phyloP scores from a whole-genome alignment of 2,329 filamentous ascomycete species.

The Fusarium sp. region DNA sequence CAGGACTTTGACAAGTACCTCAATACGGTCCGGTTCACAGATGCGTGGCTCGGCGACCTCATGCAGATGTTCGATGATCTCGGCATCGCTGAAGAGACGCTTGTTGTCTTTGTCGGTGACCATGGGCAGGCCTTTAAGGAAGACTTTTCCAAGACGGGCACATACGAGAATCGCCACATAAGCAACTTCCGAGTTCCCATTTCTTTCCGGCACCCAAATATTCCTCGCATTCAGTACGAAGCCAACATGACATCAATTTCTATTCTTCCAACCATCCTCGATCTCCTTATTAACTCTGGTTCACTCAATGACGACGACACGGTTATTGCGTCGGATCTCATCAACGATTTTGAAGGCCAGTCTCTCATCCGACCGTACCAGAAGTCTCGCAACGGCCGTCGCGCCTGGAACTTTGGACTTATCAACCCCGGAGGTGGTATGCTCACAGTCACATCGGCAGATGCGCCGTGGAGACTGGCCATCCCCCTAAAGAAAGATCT shows the following conservation, averaged over 20 bases:
- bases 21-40: constrained; percentile 52
- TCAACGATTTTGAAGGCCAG: constrained; percentile 52
- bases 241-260: constrained; percentile 51
- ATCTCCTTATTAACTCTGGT: constrained; percentile 51
- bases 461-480: constrained; percentile 52
- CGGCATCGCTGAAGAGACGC: constrained; percentile 53
- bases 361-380: constrained; percentile 50
- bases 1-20: constrained; percentile 53
- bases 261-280: constrained; percentile 53
- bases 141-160: constrained; percentile 49
- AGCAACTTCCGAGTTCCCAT: constrained; percentile 53
- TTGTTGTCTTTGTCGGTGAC: constrained; percentile 53
- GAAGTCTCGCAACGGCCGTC: constrained; percentile 42
- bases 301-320: constrained; percentile 47
- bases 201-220: constrained; percentile 50
- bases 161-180: constrained; percentile 53
- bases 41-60: constrained; percentile 52
- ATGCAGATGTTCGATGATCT: constrained; percentile 52
- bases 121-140: constrained; percentile 54
- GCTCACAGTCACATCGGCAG: constrained; percentile 50
- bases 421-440: constrained; percentile 54
- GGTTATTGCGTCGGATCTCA: constrained; percentile 47
- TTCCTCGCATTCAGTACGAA: constrained; percentile 51
- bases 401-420: constrained; percentile 54
- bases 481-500: constrained; percentile 52